phyloP scores from a whole-genome alignment of 129 eudicot genomes.

The Saposhnikovia divaricata region DNA sequence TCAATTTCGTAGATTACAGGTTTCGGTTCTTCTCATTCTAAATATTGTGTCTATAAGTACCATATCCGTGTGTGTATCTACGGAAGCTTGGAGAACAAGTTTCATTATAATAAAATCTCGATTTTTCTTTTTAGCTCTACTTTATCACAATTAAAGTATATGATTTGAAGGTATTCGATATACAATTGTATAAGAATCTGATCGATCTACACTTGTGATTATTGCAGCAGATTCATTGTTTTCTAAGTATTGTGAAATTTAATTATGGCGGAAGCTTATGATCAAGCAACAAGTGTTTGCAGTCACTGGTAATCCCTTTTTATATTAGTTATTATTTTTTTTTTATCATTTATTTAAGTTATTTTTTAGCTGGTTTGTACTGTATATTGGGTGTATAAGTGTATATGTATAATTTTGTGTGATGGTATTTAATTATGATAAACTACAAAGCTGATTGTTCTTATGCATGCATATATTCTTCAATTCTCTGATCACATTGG shows the following conservation, averaged over 20 bases:
- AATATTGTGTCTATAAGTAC: too few species aligned
- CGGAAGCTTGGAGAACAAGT: too few species aligned
- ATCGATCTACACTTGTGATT: not conserved
- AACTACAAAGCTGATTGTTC: not conserved
- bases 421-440: not conserved
- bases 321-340: not conserved
- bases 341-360: not conserved
- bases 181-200: not conserved
- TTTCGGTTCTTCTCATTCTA: not conserved
- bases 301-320: not conserved
- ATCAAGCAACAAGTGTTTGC: conserved; percentile 1
- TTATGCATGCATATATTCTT: not conserved
- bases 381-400: too few species aligned
- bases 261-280: not conserved
- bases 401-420: too few species aligned
- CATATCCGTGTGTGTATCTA: too few species aligned
- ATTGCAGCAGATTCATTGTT: not conserved
- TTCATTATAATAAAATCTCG: too few species aligned
- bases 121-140: too few species aligned
- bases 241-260: not conserved
- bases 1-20: not conserved
- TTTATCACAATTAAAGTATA: not conserved
- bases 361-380: too few species aligned
- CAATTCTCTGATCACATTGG: not conserved
- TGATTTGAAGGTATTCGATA: not conserved